Base-by-base conservation (phyloP, 108 stramenopile genomes). In the Cyclotella baltica region DNA sequence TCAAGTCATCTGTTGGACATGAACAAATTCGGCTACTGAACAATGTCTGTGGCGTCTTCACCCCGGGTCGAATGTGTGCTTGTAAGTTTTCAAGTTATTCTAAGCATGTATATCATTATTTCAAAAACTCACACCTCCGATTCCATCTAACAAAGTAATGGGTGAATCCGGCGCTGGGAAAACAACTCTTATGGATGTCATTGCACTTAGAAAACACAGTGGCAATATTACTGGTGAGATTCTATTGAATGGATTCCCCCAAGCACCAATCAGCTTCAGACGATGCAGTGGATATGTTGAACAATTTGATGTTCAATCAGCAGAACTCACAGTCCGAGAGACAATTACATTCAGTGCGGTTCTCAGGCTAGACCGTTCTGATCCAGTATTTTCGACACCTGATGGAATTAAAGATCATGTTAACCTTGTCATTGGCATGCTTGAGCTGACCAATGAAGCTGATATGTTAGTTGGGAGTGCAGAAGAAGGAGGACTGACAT, bases 231-330 rank as follows among this genome's bases (percentile, higher is more conserved):
- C 87, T 23, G 88, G 88, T 19, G 83, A 87, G 28, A 69, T 88
- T 19, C 68, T 81, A 4, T 28, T 86, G 70, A 83, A 83, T 76
- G 85, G 85, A n/a, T 78, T 65, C 33, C 63, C 56, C 9, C 82
- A 85, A 56, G 72, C 78, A 47, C 20, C 71, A 28, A 63, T 56
- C 19, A 82, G 80, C 36, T 85, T 85, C 47, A 37, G 76, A 4
- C 58, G 85, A 47, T 77, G 81, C 61, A 69, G 77, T 20, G 94
- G 90, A n/a, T 95, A 95, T 67, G 88, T 89, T 30, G 90, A 92
- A 84, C 95, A 96, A 75, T 79, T 87, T 46, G 95, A 95, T 66
- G 64, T 88, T 25, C 91, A 94, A 73, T 62, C 79, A 18, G 86
- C 92, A 20, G 77, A 82, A 13, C 66, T 85, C 4, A 96, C 93